Percentiles rank a stretch among this genome's conserved stretches.
These are phyloP conservation scores for Omphalotus guepiniiformis DNA, from an alignment of 768 basidiomycete species.

Conservation along the genomic window DNA sequence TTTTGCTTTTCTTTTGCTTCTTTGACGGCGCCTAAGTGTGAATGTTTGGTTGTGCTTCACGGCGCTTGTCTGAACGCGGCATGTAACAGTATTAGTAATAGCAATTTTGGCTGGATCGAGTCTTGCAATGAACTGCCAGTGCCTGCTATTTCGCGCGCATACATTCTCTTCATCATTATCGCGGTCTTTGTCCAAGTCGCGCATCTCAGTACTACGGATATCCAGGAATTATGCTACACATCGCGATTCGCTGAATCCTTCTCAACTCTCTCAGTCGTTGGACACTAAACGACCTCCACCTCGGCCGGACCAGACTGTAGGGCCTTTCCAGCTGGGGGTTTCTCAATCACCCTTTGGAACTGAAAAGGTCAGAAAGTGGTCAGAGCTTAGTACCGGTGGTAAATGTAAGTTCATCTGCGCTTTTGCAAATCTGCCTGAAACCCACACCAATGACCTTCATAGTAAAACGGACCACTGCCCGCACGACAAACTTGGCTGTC, in stretches of 20 bases:
- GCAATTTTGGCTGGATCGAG: not conserved
- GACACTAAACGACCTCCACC: slow-evolving; percentile 48
- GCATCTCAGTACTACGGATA: not conserved
- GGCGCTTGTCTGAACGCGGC: not conserved
- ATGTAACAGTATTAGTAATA: not conserved
- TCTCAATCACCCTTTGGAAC: slow-evolving; percentile 50
- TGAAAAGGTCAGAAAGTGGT: slow-evolving; percentile 68
- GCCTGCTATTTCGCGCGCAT: slow-evolving; percentile 1
- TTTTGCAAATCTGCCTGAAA: slow-evolving; percentile 1
- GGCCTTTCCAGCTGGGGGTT: slow-evolving; percentile 75
- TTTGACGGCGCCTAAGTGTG: not conserved
- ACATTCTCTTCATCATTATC: not conserved
- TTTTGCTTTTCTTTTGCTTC: not conserved
- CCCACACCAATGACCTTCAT: not conserved
- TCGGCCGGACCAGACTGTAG: slow-evolving; percentile 51
- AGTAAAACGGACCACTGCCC: slow-evolving; percentile 48
- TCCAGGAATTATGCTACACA: slow-evolving; percentile 45
- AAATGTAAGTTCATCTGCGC: slow-evolving; percentile 50
- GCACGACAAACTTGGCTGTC: slow-evolving; percentile 49
- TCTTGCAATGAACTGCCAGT: too few species aligned
- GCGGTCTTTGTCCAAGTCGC: not conserved
- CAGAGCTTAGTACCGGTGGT: slow-evolving; percentile 68
- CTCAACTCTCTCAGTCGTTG: slow-evolving; percentile 59
- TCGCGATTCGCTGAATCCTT: slow-evolving; percentile 38
- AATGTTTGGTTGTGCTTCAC: not conserved